Base-by-base conservation (phyloP, 441 rosid species). In the Gossypium schwendimanii region DNA sequence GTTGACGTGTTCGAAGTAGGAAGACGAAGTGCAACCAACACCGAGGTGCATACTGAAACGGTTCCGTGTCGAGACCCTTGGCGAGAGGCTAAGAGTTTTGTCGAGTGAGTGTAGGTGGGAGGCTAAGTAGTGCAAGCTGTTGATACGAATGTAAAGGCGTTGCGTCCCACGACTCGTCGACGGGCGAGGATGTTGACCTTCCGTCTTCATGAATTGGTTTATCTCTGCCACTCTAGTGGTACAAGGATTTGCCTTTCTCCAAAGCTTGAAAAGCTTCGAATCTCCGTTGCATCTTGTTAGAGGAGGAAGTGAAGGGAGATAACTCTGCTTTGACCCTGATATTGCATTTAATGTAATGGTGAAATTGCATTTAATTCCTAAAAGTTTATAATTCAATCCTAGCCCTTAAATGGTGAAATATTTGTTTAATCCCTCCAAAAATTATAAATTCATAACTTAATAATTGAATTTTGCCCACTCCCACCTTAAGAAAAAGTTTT, bases 101-200 rank as follows among this genome's bases (percentile, higher is more conserved):
- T 94, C 89, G 4, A 92, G 85, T 0, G 63, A 24, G 15, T 58
- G 36, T 26, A 58, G 63, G 3, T 58, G 63, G 17, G 63, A 58
- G 63, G 81, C 85, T 64, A 92, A 80, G 73, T 84, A 94, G 61
- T 91, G 93, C 62, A 94, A 53, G 26, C 96, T 92, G 78, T 92
- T 94, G 63, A 94, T 92, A 57, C 94, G 90, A 45, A 94, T 86
- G 77, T 91, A 92, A 4, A 92, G 87, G 23, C 96, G 91, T 41
- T 87, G 98, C 0, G 98, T 92, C 10, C 97, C 94, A 0, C 98
- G 93, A 57, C 98, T 92, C 1, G 94, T 92, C 11, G 97, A 87
- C 2, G 91, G 96, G 3, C 91, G 87, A 15, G 96, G 91, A 81
- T 84, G 86, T 70, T 87, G 92, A 6, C 81, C 90, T 15, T 87